phyloP scores from a whole-genome alignment of 129 eudicot species.

The Pittosporum tobira region DNA sequence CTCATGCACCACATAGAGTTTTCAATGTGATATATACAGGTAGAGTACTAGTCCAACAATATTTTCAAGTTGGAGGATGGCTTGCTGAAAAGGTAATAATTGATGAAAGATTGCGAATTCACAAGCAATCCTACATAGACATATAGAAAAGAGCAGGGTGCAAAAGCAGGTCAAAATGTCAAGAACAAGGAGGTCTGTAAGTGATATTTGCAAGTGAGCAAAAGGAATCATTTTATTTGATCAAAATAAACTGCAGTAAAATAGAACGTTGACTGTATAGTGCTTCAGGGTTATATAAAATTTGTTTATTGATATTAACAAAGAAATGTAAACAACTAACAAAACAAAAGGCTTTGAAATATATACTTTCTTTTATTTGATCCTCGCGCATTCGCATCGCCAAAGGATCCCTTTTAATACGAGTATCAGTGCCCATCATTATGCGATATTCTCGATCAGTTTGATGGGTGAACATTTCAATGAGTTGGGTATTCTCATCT shows the following conservation, averaged over 20 bases:
- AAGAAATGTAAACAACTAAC: not conserved
- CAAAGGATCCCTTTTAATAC: constrained; percentile 80
- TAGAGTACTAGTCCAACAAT: not conserved
- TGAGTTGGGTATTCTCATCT: constrained; percentile 86
- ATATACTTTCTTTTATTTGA: constrained; percentile 75
- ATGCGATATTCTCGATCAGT: constrained; percentile 89
- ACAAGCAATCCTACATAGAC: not conserved
- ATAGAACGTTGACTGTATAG: not conserved
- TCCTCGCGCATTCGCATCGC: constrained; percentile 97
- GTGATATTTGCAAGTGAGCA: not conserved
- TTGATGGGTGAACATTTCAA: constrained; percentile 83
- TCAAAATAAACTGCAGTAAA: not conserved
- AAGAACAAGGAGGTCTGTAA: not conserved
- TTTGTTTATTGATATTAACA: not conserved
- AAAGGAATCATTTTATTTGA: not conserved
- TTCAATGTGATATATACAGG: not conserved
- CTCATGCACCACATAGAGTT: not conserved
- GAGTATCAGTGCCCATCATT: constrained; percentile 92
- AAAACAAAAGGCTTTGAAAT: constrained; percentile 3
- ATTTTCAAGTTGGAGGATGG: not conserved
- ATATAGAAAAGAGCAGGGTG: not conserved
- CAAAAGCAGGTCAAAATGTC: not conserved
- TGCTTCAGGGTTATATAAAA: not conserved
- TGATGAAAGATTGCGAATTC: not conserved
- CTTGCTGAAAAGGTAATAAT: not conserved